Conservation (phyloP, 805 yeast genomes). For the Wickerhamomyces rabaulensis region DNA sequence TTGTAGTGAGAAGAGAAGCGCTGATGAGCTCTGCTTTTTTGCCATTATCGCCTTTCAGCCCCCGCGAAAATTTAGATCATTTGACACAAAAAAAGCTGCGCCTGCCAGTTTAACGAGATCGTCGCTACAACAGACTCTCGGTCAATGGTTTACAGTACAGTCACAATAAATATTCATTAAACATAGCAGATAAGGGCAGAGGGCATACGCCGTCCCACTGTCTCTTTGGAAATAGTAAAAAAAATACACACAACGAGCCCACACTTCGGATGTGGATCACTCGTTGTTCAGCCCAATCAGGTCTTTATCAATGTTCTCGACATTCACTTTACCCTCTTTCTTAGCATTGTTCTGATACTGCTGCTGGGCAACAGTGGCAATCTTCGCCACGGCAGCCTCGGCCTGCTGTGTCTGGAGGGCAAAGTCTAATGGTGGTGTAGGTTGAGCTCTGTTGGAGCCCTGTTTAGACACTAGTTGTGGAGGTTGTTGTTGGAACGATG, state of each 20-base stretch:
- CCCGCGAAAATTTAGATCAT: no score
- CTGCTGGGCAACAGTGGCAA: conserved; percentile 7
- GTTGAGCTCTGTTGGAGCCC: background rate
- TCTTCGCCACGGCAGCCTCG: conserved; percentile 7
- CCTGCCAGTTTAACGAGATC: background rate
- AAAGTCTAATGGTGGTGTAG: background rate
- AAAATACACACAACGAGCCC: background rate
- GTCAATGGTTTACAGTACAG: background rate
- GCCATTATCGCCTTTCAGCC: background rate
- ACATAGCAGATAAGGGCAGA: background rate
- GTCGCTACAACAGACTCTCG: background rate
- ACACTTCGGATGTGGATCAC: background rate
- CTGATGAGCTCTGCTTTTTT: no score
- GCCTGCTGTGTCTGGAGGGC: conserved; percentile 1
- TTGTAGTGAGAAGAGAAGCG: no score
- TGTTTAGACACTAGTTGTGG: background rate
- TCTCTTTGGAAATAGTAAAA: background rate
- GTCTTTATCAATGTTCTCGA: conserved; percentile 22
- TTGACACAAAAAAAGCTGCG: background rate
- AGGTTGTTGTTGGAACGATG: background rate
- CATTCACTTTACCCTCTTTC: conserved; percentile 2
- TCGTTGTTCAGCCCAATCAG: conserved; percentile 15
- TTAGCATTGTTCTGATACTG: background rate
- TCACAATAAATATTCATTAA: background rate
- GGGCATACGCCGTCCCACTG: no score